phyloP scores from a whole-genome alignment of 441 rosid genomes.

The Theobroma grandiflorum region DNA sequence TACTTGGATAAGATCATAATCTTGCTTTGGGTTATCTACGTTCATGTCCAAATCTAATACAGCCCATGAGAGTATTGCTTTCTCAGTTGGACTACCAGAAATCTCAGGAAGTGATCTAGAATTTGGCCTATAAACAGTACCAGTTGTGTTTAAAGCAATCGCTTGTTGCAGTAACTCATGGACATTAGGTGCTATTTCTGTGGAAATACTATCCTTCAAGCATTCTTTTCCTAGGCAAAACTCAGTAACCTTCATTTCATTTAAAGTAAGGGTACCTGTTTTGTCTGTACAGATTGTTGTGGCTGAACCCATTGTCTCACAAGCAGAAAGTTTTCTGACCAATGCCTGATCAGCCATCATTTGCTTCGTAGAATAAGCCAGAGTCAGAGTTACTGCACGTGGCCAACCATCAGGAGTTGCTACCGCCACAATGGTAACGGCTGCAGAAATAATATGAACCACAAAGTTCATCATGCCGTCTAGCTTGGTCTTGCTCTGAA shows the following conservation, averaged over 20 bases:
- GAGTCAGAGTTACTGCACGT: constrained; percentile 54
- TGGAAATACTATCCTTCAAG: neutral
- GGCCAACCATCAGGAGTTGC: constrained; percentile 67
- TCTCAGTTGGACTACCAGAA: constrained; percentile 60
- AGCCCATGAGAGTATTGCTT: constrained; percentile 58
- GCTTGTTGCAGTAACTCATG: constrained; percentile 37
- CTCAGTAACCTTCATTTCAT: constrained; percentile 38
- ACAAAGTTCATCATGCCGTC: constrained; percentile 40
- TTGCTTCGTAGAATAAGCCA: constrained; percentile 59
- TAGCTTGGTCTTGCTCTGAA: constrained; percentile 32
- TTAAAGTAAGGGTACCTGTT: constrained; percentile 46
- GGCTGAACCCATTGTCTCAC: constrained; percentile 58
- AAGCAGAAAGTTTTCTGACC: constrained; percentile 54
- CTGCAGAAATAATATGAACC: constrained; percentile 46
- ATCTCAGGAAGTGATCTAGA: constrained; percentile 35
- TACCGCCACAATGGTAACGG: constrained; percentile 60
- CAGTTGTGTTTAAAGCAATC: constrained; percentile 47
- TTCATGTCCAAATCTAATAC: constrained; percentile 36
- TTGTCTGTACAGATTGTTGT: constrained; percentile 60
- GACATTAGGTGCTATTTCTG: constrained; percentile 20
- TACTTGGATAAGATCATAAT: constrained; percentile 39
- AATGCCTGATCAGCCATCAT: constrained; percentile 55
- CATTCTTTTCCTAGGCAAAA: constrained; percentile 36
- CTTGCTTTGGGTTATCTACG: constrained; percentile 37
- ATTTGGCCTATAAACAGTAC: constrained; percentile 31